Evolutionary conservation across 306 rosid species (phyloP).

Genomic region (Rubus parviflorus): DNA sequence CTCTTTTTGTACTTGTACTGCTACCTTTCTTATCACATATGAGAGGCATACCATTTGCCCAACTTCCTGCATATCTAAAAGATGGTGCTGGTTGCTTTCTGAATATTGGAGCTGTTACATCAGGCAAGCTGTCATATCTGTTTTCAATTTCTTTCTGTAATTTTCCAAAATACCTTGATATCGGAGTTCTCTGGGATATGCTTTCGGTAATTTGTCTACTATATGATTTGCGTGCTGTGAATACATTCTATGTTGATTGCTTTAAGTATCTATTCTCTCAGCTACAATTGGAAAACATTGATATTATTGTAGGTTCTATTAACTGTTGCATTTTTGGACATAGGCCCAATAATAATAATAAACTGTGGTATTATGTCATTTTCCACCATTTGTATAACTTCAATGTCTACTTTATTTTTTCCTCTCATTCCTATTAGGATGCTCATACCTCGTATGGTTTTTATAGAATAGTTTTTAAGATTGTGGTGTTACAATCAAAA

Average conservation of each 20-base stretch:
- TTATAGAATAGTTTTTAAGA: neutral
- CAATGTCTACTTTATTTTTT: neutral
- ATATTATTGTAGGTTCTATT: neutral
- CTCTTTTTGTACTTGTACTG: conserved; percentile 69
- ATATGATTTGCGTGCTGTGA: neutral
- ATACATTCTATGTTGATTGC: neutral
- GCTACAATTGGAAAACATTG: neutral
- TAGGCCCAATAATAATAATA: too few species aligned
- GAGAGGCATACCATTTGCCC: conserved; percentile 69
- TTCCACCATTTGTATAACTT: neutral
- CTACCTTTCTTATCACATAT: conserved; percentile 70
- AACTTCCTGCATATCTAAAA: conserved; percentile 79
- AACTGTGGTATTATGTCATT: neutral
- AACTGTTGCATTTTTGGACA: too few species aligned
- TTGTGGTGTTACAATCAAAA: neutral
- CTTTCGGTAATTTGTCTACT: too few species aligned
- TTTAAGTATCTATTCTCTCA: neutral
- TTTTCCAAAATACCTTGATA: neutral
- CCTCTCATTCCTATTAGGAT: neutral
- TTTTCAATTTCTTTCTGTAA: conserved; percentile 4
- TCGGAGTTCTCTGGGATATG: neutral
- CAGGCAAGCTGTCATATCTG: conserved; percentile 41
- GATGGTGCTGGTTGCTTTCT: conserved; percentile 79
- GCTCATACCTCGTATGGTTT: neutral
- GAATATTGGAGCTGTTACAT: conserved; percentile 55